These are phyloP conservation scores for Colletotrichum liriopes DNA, from an alignment of 2,329 filamentous ascomycete species.

Conservation along the genomic window DNA sequence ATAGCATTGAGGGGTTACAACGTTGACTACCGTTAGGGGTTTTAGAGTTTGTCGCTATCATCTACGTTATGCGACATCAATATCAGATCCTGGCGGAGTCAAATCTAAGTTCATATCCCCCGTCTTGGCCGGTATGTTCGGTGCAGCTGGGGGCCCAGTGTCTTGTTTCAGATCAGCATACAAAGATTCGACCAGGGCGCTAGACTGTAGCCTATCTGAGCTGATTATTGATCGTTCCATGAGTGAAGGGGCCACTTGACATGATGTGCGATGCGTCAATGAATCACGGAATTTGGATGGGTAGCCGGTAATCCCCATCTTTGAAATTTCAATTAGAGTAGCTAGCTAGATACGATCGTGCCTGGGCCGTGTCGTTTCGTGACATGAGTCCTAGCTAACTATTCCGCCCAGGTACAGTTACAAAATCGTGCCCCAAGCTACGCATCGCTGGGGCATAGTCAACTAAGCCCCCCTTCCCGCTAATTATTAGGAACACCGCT, in stretches of 20 bases:
- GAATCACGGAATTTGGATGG: no score
- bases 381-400: no score
- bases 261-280: background rate
- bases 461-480: no score
- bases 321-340: no score
- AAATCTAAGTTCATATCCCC: background rate
- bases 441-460: no score
- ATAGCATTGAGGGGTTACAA: background rate
- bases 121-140: background rate
- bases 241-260: background rate
- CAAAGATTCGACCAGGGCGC: background rate
- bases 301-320: no score
- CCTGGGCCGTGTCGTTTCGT: no score
- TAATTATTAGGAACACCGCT: no score
- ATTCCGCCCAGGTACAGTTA: no score
- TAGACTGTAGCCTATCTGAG: background rate
- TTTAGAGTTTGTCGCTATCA: background rate
- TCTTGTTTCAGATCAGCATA: background rate
- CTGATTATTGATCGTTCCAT: background rate
- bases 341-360: no score
- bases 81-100: background rate
- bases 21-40: background rate
- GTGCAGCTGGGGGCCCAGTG: no score
- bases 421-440: no score
- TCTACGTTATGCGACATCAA: background rate